Evolutionary conservation across 305 asterid species (phyloP), one percentile per base, ranked within the genome.

Genomic region (Coffea humblotiana): DNA sequence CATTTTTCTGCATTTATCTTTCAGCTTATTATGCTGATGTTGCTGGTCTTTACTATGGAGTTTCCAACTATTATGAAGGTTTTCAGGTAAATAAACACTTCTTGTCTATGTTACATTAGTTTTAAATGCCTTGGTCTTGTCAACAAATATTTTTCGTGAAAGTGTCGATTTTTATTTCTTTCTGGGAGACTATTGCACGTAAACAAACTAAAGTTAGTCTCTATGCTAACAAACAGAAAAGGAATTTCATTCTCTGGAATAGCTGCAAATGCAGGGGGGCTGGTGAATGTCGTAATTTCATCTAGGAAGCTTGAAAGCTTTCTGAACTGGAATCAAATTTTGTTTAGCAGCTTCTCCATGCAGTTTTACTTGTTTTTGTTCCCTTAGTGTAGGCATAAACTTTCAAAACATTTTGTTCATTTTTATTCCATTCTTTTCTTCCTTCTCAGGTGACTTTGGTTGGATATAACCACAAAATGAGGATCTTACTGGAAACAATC

Each of bases 21-120:
- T 84, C 94, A 94, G 98, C 98, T 81, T 93, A 94, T 48, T 85
- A 94, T 89, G 97, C 98, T 60, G 88, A 93, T 89, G 94, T 94
- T 86, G 98, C 98, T 80, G 98, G 98, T 78, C 98, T 94, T 51
- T 81, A 90, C 86, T 93, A 93, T 84, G 90, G 83, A 78, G 87
- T 94, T 84, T 79, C 49, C 86, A 88, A 83, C 84, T 83, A 90
- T 11, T 84, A 88, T 73, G 85, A 72, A 86, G 98, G 98, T 63
- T 94, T 94, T 80, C 96, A 93, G 97, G 98, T 94, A 86, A 75
- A 66, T 60, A 63, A 64, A 66, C 4, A n/a, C 27, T 43, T 66
- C 51, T 80, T 66, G 32, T 40, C 66, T 32, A 12, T n/a, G 32
- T 54, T 72, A 21, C 64, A 19, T 18, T 58, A 8, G 23, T 58